These are phyloP conservation scores for Apophysomyces ossiformis DNA, from an alignment of 371 early-diverging fungal species.

Conservation along the genomic window DNA sequence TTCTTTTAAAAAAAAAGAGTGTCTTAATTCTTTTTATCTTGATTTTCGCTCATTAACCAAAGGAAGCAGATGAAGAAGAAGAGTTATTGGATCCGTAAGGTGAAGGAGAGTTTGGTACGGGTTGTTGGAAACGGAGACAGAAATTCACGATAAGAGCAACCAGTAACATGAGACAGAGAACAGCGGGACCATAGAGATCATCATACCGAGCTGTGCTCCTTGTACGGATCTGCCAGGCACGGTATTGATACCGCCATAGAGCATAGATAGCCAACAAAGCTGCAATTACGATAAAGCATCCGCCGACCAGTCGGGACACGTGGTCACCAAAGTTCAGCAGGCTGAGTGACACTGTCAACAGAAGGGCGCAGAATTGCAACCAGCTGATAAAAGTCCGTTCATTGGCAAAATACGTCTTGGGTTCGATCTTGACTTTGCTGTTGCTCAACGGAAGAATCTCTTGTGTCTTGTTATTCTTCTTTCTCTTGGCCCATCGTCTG, in stretches of 20 bases:
- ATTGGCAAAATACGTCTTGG: slow-evolving; percentile 98
- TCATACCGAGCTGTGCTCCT: slow-evolving; percentile 59
- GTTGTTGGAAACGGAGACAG: slow-evolving; percentile 9
- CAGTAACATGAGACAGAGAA: slow-evolving; percentile 77
- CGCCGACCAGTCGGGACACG: slow-evolving; percentile 66
- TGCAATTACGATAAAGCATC: slow-evolving; percentile 69
- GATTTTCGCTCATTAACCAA: background rate
- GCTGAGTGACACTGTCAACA: slow-evolving; percentile 75
- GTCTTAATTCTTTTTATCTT: background rate
- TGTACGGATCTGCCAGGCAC: slow-evolving; percentile 69
- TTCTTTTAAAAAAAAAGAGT: background rate
- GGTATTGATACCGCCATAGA: slow-evolving; percentile 82
- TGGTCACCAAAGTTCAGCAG: slow-evolving; percentile 84
- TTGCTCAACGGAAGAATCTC: slow-evolving; percentile 44
- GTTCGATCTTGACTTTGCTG: slow-evolving; percentile 85
- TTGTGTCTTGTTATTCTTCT: background rate
- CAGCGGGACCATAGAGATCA: slow-evolving; percentile 69
- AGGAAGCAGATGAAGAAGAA: background rate
- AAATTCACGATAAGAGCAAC: slow-evolving; percentile 81
- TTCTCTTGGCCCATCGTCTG: slow-evolving; percentile 23
- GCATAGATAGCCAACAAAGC: slow-evolving; percentile 75
- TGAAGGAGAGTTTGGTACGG: background rate
- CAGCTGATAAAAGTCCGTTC: slow-evolving; percentile 96
- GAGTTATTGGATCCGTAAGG: background rate
- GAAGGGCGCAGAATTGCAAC: slow-evolving; percentile 74